Percentiles rank a stretch among this genome's conserved stretches.
phyloP scores from a whole-genome alignment of 2,329 filamentous ascomycete genomes.

The Epichloe typhina region DNA sequence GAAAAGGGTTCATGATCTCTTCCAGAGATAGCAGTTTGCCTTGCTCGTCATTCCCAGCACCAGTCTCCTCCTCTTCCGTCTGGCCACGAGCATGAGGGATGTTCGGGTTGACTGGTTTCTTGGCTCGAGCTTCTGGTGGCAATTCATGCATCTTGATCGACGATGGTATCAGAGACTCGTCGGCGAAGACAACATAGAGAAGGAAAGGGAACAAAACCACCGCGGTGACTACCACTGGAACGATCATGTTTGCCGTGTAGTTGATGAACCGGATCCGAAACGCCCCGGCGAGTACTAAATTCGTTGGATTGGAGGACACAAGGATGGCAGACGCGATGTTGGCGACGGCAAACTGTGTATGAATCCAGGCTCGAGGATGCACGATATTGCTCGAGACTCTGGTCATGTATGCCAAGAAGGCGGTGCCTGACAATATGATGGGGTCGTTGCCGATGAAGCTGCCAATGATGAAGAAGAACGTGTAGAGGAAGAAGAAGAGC shows the following conservation, averaged over 20 bases:
- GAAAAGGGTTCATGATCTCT: conserved; percentile 63
- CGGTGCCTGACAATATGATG: conserved; percentile 60
- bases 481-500: conserved; percentile 60
- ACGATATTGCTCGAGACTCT: conserved; percentile 59
- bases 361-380: conserved; percentile 60
- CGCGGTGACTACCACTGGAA: conserved; percentile 55
- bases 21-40: conserved; percentile 48
- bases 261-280: conserved; percentile 59
- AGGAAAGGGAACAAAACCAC: conserved; percentile 57
- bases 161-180: conserved; percentile 48
- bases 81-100: conserved; percentile 51
- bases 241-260: conserved; percentile 68
- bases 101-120: conserved; percentile 56
- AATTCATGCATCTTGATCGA: conserved; percentile 58
- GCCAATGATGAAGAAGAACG: conserved; percentile 56
- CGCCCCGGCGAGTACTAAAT: conserved; percentile 59
- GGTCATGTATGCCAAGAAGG: conserved; percentile 67
- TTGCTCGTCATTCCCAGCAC: conserved; percentile 32
- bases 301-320: conserved; percentile 67
- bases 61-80: conserved; percentile 36
- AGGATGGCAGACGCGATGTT: conserved; percentile 65
- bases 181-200: conserved; percentile 54
- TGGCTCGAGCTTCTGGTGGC: conserved; percentile 39
- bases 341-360: conserved; percentile 56
- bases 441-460: conserved; percentile 64